A percentile compares a stretch with the other conserved stretches of the same genome.
phyloP scores from a whole-genome alignment of 106 monocot species.

The Dioscorea alata region DNA sequence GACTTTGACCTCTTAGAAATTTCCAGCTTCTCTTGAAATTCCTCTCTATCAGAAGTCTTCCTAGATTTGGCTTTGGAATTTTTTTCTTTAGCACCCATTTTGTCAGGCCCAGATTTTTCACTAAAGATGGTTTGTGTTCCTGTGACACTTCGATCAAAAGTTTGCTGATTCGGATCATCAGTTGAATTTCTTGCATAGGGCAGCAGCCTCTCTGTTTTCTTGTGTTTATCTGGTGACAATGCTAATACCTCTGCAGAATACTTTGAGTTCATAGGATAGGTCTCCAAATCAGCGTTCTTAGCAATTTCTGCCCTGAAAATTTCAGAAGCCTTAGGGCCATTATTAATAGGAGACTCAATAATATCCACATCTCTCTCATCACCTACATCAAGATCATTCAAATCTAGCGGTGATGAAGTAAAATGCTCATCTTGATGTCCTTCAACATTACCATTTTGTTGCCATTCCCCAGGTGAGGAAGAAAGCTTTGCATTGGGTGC shows the following conservation, averaged over 20 bases:
- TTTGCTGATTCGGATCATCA: conserved; percentile 6
- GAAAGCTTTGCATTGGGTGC: conserved; percentile 23
- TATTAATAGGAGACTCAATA: not conserved
- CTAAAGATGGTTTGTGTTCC: conserved; percentile 15
- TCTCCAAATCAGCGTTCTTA: conserved; percentile 2
- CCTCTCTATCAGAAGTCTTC: conserved; percentile 23
- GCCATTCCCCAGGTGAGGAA: conserved; percentile 13
- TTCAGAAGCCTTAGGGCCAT: conserved; percentile 16
- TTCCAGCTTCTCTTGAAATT: conserved; percentile 27
- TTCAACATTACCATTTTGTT: conserved; percentile 16
- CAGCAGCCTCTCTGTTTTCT: conserved; percentile 1
- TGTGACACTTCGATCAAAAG: conserved; percentile 3
- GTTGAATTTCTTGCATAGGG: conserved; percentile 7
- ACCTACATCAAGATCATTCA: conserved; percentile 29
- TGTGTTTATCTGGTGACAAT: conserved; percentile 15
- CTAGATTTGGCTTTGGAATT: conserved; percentile 28
- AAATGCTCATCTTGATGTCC: conserved; percentile 15
- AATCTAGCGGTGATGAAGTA: conserved; percentile 22
- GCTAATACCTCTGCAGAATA: conserved; percentile 7
- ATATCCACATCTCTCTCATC: conserved; percentile 3
- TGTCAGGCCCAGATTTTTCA: conserved; percentile 14
- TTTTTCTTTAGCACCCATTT: conserved; percentile 16
- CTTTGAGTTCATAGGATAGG: conserved; percentile 3
- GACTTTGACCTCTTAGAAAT: conserved; percentile 36
- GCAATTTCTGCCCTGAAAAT: conserved; percentile 8